Percentiles rank a stretch among this genome's conserved stretches.
Conservation (phyloP, 2,329 filamentous ascomycete genomes). For the Hypocrella siamensis region DNA sequence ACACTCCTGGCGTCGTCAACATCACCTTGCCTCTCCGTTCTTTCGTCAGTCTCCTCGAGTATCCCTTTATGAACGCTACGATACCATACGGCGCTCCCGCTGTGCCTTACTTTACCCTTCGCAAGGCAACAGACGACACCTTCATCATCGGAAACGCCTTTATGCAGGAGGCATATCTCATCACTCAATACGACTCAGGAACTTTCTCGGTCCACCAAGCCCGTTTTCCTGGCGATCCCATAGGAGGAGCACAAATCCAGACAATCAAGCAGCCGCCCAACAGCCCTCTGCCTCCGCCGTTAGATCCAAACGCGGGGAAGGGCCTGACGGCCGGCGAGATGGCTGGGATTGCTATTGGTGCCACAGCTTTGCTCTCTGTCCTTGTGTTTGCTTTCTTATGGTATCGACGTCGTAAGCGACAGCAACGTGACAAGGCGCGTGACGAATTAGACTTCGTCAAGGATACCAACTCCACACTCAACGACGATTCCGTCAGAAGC, state of each 20-base stretch:
- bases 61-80: conserved; percentile 27
- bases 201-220: conserved; percentile 41
- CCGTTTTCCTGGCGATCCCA: conserved; percentile 28
- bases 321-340: conserved; percentile 24
- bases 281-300: conserved; percentile 30
- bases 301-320: conserved; percentile 5
- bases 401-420: conserved; percentile 18
- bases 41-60: conserved; percentile 32
- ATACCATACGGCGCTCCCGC: conserved; percentile 28
- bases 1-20: conserved; percentile 36
- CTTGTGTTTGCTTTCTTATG: conserved; percentile 15
- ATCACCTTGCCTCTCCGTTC: conserved; percentile 36
- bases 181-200: conserved; percentile 38
- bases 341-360: conserved; percentile 29
- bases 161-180: conserved; percentile 51
- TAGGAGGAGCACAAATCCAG: conserved; percentile 22
- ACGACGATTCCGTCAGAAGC: conserved; percentile 10
- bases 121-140: conserved; percentile 33
- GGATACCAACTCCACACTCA: conserved; percentile 18
- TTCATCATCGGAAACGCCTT: conserved; percentile 52
- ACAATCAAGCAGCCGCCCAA: conserved; percentile 25
- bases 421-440: conserved; percentile 10
- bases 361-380: conserved; percentile 16
- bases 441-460: conserved; percentile 18
- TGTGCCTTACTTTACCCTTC: conserved; percentile 50